Evolutionary conservation across 495 filamentous ascomycete genomes (phyloP), one percentile per base, ranked within the genome.

Genomic region (Hypomontagnella submonticulosa): DNA sequence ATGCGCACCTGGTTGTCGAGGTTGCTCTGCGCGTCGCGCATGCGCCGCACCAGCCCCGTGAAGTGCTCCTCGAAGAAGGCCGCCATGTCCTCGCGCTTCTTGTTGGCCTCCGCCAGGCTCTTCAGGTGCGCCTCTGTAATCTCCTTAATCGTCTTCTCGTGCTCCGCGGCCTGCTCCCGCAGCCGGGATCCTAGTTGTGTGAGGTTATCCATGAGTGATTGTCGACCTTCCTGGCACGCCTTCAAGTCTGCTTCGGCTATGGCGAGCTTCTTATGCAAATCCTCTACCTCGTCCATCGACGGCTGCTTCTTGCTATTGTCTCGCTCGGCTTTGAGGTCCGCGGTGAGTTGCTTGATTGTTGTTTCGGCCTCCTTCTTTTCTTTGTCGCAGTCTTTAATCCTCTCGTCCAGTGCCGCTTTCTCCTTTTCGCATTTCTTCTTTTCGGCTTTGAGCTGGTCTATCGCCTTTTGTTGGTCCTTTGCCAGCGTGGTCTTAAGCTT

Each of bases 311-410:
- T 41, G 20, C 23, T 6, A 2, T 19, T 19, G 4, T 41, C 10
- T 1, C 13, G 18, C 32, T 32, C 27, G 10, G 16, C 15, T 9
- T 23, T 10, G 27, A 63, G 15, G 12, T 69, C 27, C 8, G 9
- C 4, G 18, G 44, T 48, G 3, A 44, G 15, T 12, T 58, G 5
- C 4, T 4, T 41, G 15, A 64, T 52, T 30, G n/a, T 20, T 3
- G 23, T 12, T 5, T 60, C 2, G 10, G 66, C 48, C n/a, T 23
- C 18, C 11, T 11, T 34, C 19, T 43, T 48, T 2, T 61, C 61
- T 43, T 44, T 51, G 11, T 61, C 30, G 12, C 40, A 37, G 30
- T 40, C 27, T 11, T 30, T 18, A 11, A 50, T n/a, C 23, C 19
- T 23, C 27, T 38, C 37, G 19, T 11, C 38, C 19, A 43, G 33